Evolutionary conservation across 176 grass and related monocot genomes (phyloP).

Genomic region (Zoysia pacifica): DNA sequence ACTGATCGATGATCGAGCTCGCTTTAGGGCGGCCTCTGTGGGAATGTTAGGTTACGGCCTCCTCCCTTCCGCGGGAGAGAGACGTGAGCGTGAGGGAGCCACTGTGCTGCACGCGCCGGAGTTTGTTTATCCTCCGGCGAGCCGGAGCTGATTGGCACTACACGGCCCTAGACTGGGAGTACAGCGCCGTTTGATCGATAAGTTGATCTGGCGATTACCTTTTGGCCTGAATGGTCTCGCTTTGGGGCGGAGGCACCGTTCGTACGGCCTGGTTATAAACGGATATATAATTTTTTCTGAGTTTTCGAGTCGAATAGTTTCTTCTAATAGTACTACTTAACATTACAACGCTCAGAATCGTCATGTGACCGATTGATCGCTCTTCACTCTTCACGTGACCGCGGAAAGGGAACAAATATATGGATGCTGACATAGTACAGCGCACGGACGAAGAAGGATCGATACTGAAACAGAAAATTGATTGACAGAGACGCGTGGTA

Average conservation of each 20-base stretch:
- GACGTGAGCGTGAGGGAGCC: background rate
- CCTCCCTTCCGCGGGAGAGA: background rate
- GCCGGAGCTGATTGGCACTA: background rate
- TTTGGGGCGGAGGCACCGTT: conserved; percentile 15
- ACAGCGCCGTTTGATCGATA: background rate
- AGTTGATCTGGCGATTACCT: conserved; percentile 25
- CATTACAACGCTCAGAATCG: too few relatives aligned
- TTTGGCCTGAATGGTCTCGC: conserved; percentile 8
- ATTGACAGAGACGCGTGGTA: background rate
- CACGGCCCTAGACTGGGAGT: background rate
- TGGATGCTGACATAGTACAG: conserved; percentile 25
- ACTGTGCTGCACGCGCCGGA: conserved; percentile 29
- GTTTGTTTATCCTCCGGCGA: background rate
- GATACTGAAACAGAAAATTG: background rate
- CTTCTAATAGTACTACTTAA: background rate
- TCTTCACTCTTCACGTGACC: background rate
- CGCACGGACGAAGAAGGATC: background rate
- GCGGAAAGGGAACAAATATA: background rate
- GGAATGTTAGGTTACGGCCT: conserved; percentile 43
- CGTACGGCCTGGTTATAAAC: background rate
- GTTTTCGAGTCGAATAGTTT: background rate
- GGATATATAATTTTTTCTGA: background rate
- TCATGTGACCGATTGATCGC: background rate
- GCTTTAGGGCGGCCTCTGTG: background rate
- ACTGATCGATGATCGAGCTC: background rate